Evolutionary conservation across 805 yeast species (phyloP).

Genomic region (Metschnikowia kunwiensis): DNA sequence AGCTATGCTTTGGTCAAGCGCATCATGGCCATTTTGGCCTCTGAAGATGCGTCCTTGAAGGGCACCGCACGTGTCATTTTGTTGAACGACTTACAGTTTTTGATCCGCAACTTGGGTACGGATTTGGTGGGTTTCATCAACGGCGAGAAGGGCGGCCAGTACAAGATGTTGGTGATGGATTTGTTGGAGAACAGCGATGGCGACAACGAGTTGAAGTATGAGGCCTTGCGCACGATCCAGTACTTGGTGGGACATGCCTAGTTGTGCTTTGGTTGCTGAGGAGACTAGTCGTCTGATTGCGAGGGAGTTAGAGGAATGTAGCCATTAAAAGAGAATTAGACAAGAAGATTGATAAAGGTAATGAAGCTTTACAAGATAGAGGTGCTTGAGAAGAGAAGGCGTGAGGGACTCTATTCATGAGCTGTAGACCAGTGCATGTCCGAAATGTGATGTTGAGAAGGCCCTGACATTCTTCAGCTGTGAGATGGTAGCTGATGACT

Average conservation of each 20-base stretch:
- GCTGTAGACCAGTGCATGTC: too few relatives aligned
- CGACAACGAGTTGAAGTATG: constrained; percentile 86
- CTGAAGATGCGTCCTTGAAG: constrained; percentile 20
- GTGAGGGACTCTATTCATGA: too few relatives aligned
- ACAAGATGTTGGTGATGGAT: constrained; percentile 78
- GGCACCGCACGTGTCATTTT: constrained; percentile 32
- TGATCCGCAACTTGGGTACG: constrained; percentile 39
- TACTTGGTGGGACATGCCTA: constrained; percentile 70
- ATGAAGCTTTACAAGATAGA: too few relatives aligned
- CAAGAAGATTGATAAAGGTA: too few relatives aligned
- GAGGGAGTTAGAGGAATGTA: too few relatives aligned
- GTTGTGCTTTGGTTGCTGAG: too few relatives aligned
- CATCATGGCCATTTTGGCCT: constrained; percentile 51
- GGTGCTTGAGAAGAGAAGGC: too few relatives aligned
- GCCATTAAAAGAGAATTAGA: too few relatives aligned
- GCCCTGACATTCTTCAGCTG: too few relatives aligned
- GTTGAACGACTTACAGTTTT: constrained; percentile 42
- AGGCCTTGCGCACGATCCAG: constrained; percentile 95
- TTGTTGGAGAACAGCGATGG: constrained; percentile 64
- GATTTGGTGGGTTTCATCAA: constrained; percentile 37
- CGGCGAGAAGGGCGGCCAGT: constrained; percentile 48
- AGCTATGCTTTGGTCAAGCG: constrained; percentile 70
- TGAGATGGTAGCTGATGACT: too few relatives aligned
- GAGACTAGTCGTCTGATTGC: too few relatives aligned
- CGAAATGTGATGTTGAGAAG: too few relatives aligned